Conservation (phyloP, 192 early-diverging fungal species). For the Coemansia sp. region DNA sequence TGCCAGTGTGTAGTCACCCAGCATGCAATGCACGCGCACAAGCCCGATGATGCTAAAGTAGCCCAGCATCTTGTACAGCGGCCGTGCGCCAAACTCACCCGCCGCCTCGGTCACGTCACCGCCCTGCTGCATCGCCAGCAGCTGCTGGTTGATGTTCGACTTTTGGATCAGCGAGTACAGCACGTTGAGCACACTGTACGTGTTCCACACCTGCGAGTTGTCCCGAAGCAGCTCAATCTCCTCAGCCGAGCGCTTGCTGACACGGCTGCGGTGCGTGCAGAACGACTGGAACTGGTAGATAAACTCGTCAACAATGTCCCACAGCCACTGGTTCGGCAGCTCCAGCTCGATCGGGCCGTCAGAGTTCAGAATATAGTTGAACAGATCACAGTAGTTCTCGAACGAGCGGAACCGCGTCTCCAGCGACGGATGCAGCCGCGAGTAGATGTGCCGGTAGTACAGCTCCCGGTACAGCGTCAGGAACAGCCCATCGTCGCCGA, state of each 20-base stretch:
- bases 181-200: conserved; percentile 93
- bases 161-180: conserved; percentile 95
- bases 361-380: conserved; percentile 88
- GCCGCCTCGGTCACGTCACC: conserved; percentile 84
- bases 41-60: conserved; percentile 94
- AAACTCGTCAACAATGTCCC: conserved; percentile 99
- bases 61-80: conserved; percentile 94
- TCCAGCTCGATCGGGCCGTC: conserved; percentile 83
- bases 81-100: conserved; percentile 80
- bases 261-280: conserved; percentile 86
- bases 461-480: conserved; percentile 93
- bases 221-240: conserved; percentile 79
- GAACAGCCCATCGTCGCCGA: conserved; percentile 77
- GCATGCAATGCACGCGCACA: conserved; percentile 88
- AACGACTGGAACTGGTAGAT: conserved; percentile 99
- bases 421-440: conserved; percentile 80
- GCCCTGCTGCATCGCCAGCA: conserved; percentile 81
- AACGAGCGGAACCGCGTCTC: conserved; percentile 90
- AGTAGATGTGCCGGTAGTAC: conserved; percentile 95
- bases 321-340: conserved; percentile 97
- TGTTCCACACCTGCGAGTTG: conserved; percentile 89
- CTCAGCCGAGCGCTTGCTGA: conserved; percentile 70
- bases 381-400: conserved; percentile 94
- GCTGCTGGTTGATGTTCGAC: conserved; percentile 89
- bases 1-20: conserved; percentile 93